These are phyloP conservation scores for Xylariales sp. DNA, from an alignment of 2,329 filamentous ascomycete species.

Conservation along the genomic window DNA sequence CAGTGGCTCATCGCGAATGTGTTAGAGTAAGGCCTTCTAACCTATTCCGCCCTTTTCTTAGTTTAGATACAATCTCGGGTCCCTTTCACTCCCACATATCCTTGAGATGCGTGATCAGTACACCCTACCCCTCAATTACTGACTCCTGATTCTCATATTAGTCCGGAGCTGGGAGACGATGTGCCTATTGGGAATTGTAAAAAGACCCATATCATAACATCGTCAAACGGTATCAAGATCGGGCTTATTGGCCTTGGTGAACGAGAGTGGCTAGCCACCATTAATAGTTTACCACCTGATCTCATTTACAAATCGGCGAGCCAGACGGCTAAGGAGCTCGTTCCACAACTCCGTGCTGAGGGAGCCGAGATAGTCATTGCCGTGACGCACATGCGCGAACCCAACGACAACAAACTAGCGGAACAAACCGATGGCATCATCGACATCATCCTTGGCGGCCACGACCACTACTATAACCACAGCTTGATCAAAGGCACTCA, in stretches of 20 bases:
- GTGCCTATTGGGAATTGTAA: conserved; percentile 81
- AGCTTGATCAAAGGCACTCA: conserved; percentile 81
- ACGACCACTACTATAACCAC: conserved; percentile 91
- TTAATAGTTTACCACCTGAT: conserved; percentile 85
- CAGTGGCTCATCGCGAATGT: conserved; percentile 88
- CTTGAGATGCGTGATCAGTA: background rate
- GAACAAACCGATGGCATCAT: conserved; percentile 77
- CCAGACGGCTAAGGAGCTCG: conserved; percentile 78
- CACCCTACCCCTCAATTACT: conserved; percentile 2
- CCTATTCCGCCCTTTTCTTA: background rate
- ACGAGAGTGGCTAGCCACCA: conserved; percentile 88
- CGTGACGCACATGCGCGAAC: conserved; percentile 86
- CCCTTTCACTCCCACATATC: background rate
- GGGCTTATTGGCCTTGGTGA: conserved; percentile 88
- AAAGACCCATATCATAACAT: conserved; percentile 79
- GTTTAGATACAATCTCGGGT: background rate
- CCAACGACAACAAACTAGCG: conserved; percentile 89
- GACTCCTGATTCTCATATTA: conserved; percentile 10
- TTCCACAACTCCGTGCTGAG: conserved; percentile 76
- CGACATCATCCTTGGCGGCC: conserved; percentile 87
- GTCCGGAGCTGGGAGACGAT: conserved; percentile 77
- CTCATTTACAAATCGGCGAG: conserved; percentile 85
- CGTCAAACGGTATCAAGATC: conserved; percentile 86
- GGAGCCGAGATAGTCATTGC: conserved; percentile 87
- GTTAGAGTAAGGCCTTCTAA: conserved; percentile 63